Percentiles rank a stretch among this genome's conserved stretches.
phyloP scores from a whole-genome alignment of 177 flowering plant species.

The Telopea speciosissima region DNA sequence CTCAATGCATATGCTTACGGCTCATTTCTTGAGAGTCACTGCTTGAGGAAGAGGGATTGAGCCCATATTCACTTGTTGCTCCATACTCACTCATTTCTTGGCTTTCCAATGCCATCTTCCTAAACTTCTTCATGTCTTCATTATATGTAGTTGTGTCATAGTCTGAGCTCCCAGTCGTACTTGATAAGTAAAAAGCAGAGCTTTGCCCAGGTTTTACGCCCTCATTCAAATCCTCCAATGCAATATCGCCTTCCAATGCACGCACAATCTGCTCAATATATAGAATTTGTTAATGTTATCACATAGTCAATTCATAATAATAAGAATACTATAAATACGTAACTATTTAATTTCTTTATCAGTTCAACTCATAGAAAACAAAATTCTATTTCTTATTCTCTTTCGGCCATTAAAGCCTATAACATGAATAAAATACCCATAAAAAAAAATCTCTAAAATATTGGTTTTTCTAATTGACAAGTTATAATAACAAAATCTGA shows the following conservation, averaged over 20 bases:
- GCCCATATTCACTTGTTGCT: slow-evolving; percentile 31
- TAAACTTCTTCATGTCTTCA: slow-evolving; percentile 59
- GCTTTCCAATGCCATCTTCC: slow-evolving; percentile 42
- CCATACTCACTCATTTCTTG: slow-evolving; percentile 33
- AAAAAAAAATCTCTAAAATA: too few relatives aligned
- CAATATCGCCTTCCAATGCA: slow-evolving; percentile 67
- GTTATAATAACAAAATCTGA: too few relatives aligned
- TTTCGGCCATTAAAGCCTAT: too few relatives aligned
- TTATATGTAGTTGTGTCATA: slow-evolving; percentile 43
- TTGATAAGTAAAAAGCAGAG: slow-evolving; percentile 10
- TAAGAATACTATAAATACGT: too few relatives aligned
- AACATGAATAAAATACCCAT: too few relatives aligned
- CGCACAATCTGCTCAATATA: slow-evolving; percentile 58
- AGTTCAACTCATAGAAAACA: not conserved
- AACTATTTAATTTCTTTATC: too few relatives aligned
- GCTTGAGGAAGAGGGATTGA: slow-evolving; percentile 11
- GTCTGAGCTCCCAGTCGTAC: slow-evolving; percentile 23
- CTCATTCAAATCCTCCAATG: slow-evolving; percentile 57
- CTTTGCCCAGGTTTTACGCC: slow-evolving; percentile 43
- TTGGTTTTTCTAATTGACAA: too few relatives aligned
- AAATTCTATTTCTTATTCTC: not conserved
- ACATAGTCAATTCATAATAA: not conserved
- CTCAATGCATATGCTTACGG: not conserved
- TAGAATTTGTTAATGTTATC: not conserved
- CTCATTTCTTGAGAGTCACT: slow-evolving; percentile 12